A percentile compares a stretch with the other conserved stretches of the same genome.
These are phyloP conservation scores for Scedosporium apiospermum DNA, from an alignment of 2,329 filamentous ascomycete species.

Conservation along the genomic window DNA sequence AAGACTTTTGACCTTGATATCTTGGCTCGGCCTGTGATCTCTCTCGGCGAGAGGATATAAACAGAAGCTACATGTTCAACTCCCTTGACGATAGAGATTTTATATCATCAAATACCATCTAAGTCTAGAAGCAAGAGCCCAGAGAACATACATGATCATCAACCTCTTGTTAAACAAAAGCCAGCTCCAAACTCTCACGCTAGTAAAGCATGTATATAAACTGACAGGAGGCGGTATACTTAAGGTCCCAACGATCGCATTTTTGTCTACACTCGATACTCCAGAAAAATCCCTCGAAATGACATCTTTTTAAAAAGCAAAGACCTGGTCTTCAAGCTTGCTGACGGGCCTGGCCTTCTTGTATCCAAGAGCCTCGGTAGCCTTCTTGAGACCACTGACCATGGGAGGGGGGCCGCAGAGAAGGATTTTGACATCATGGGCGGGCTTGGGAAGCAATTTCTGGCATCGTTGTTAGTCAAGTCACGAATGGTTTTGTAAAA, in stretches of 20 bases:
- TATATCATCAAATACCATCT: too few species aligned
- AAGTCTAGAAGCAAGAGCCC: too few species aligned
- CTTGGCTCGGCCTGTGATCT: too few species aligned
- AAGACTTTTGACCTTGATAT: too few species aligned
- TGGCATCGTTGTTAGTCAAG: conserved; percentile 24
- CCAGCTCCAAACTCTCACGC: not conserved
- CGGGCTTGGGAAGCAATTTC: conserved; percentile 74
- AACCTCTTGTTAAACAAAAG: not conserved
- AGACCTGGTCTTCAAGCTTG: conserved; percentile 97
- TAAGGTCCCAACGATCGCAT: not conserved
- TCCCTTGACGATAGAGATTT: too few species aligned
- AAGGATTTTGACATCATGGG: conserved; percentile 82
- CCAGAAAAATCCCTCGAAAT: not conserved
- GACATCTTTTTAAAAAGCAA: conserved; percentile 57
- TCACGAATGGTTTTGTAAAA: not conserved
- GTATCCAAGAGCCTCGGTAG: conserved; percentile 79
- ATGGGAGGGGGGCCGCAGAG: conserved; percentile 95
- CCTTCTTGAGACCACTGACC: conserved; percentile 95
- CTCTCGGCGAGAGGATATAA: too few species aligned
- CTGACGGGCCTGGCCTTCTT: conserved; percentile 89
- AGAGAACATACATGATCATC: not conserved
- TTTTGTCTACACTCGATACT: conserved; percentile 3
- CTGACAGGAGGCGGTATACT: not conserved
- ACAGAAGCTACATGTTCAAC: too few species aligned
- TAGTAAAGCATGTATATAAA: not conserved